phyloP scores from a whole-genome alignment of 208 protist species.

The Crithidia acanthocephali region DNA sequence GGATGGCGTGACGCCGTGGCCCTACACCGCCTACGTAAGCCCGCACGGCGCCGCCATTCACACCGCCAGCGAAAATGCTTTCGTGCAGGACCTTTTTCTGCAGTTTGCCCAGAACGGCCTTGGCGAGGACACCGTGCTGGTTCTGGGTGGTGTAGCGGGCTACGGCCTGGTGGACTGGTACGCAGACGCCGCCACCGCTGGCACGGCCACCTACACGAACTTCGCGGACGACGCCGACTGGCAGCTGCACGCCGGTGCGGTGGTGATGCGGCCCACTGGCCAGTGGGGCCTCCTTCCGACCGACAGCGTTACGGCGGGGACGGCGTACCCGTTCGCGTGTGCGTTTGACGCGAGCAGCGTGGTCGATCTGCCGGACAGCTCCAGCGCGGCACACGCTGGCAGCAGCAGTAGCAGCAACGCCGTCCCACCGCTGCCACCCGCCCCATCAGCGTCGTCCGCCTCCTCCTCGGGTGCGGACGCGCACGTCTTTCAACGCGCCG shows the following conservation, averaged over 20 bases:
- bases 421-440: neutral
- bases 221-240: constrained; percentile 40
- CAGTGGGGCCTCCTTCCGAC: constrained; percentile 42
- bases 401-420: neutral
- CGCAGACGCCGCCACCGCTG: constrained; percentile 2
- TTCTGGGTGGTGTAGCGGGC: constrained; percentile 30
- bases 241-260: constrained; percentile 41
- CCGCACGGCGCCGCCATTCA: constrained; percentile 20
- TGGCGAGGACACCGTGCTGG: constrained; percentile 13
- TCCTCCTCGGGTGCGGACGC: neutral
- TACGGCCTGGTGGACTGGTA: constrained; percentile 35
- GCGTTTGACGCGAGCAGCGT: constrained; percentile 29
- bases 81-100: constrained; percentile 7
- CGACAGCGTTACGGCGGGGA: constrained; percentile 24
- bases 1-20: constrained; percentile 34
- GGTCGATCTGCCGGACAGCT: constrained; percentile 8
- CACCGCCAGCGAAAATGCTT: constrained; percentile 21
- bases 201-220: constrained; percentile 37
- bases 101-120: neutral
- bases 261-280: constrained; percentile 49
- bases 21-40: constrained; percentile 18
- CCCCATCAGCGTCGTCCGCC: neutral
- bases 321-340: constrained; percentile 47
- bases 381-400: neutral
- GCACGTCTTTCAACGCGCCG: constrained; percentile 7